Conservation (phyloP, 352 stramenopile genomes). For the Pythium biforme region DNA sequence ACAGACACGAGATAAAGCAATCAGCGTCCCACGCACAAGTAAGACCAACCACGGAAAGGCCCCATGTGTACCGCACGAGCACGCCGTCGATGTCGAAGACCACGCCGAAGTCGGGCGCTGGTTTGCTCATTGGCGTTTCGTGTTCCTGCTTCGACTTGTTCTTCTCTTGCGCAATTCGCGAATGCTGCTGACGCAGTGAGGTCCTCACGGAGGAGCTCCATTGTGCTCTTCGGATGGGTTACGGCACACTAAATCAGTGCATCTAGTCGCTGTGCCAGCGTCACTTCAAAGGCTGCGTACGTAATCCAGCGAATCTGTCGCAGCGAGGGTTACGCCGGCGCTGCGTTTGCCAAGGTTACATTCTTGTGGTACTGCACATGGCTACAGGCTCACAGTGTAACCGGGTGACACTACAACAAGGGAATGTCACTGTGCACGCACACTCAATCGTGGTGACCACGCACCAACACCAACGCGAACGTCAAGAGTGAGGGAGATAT, state of each 20-base stretch:
- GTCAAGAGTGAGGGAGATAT: constrained; percentile 27
- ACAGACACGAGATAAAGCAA: background rate
- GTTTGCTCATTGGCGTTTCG: background rate
- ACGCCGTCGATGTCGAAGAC: constrained; percentile 93
- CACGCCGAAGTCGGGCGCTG: constrained; percentile 64
- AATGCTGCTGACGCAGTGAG: background rate
- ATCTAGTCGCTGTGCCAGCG: background rate
- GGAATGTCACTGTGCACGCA: too few relatives aligned
- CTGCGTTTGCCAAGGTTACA: background rate
- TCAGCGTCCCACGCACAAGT: background rate
- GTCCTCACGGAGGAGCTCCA: background rate
- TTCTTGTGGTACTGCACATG: background rate
- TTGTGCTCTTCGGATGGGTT: background rate
- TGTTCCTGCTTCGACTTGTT: background rate
- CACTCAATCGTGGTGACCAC: too few relatives aligned
- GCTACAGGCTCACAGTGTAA: background rate
- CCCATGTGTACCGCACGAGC: constrained; percentile 86
- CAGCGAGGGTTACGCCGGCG: background rate
- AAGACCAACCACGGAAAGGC: constrained; percentile 16
- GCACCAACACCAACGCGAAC: too few relatives aligned
- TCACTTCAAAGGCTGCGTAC: background rate
- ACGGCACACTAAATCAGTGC: background rate
- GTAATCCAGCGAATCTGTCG: constrained; percentile 9
- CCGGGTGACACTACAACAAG: background rate
- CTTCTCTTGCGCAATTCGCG: background rate